A percentile compares a stretch with the other conserved stretches of the same genome.
Conservation (phyloP, 345 rosid genomes). For the Acer negundo region DNA sequence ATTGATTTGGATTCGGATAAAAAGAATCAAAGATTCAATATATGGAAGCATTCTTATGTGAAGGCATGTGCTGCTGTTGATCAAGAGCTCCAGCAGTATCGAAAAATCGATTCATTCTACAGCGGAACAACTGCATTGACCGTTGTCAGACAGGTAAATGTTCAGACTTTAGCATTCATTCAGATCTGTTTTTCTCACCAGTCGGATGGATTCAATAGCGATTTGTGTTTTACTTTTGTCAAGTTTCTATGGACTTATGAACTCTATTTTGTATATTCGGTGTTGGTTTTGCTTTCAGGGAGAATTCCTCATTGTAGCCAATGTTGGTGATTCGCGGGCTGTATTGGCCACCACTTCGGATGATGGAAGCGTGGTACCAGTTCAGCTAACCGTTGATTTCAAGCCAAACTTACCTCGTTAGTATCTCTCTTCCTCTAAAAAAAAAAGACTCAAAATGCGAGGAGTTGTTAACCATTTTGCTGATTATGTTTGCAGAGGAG, state of each 20-base stretch:
- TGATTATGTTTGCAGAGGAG: slow-evolving; percentile 60
- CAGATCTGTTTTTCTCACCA: no score
- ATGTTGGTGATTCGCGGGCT: slow-evolving; percentile 94
- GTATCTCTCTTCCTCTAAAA: slow-evolving; percentile 24
- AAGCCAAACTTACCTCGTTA: slow-evolving; percentile 86
- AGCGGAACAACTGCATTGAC: slow-evolving; percentile 91
- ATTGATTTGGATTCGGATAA: slow-evolving; percentile 55
- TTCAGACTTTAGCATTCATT: no score
- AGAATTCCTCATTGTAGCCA: slow-evolving; percentile 63
- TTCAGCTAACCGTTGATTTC: slow-evolving; percentile 88
- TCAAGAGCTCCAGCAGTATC: slow-evolving; percentile 65
- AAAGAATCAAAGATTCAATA: slow-evolving; percentile 46
- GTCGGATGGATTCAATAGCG: no score
- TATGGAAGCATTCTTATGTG: slow-evolving; percentile 81
- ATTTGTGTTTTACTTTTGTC: no score
- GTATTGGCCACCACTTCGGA: slow-evolving; percentile 78
- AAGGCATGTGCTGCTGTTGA: slow-evolving; percentile 83
- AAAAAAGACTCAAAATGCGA: not conserved
- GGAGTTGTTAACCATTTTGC: not conserved
- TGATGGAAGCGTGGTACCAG: slow-evolving; percentile 66
- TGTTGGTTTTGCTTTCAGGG: slow-evolving; percentile 51
- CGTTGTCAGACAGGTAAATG: slow-evolving; percentile 75
- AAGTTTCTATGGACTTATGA: no score
- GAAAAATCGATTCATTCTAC: slow-evolving; percentile 66
- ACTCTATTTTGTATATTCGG: not conserved